Evolutionary conservation across 495 filamentous ascomycete genomes (phyloP), one percentile per base, ranked within the genome.

Genomic region (Beverwykella pulmonaria): DNA sequence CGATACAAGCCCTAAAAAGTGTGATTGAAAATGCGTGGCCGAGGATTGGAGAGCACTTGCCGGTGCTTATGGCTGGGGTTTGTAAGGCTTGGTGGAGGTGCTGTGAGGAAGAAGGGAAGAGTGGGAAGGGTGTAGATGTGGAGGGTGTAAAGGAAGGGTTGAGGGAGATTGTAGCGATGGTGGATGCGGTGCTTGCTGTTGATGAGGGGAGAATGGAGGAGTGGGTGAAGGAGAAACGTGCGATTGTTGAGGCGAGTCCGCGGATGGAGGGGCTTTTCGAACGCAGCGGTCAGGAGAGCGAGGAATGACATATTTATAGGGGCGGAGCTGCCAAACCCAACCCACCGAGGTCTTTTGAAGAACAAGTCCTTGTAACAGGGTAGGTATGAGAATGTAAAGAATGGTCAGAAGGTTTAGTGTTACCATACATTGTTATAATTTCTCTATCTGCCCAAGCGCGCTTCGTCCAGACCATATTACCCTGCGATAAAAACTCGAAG

Each of bases 11-110:
- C 0, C 59, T 92, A 27, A 82, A 87, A 53, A 76, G 76, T 0
- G 78, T 90, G 14, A 76, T 96, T n/a, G 64, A 83, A 23, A 88
- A 81, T 48, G 85, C 83, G n/a, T 93, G 94, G 86, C 87, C 90
- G 12, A 80, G 92, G 0, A 76, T 96, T 19, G 81, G 78, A 67
- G 71, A 73, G 46, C 88, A 88, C 79, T 79, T 84, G 26, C 86
- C 83, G n/a, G 90, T 93, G 73, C 76, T 95, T 17, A 63, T 96
- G 55, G 85, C 81, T 48, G 87, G 80, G 0, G 61, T 92, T 0
- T 91, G 69, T 86, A 4, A 83, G 85, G 69, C 66, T 87, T 50
- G 22, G 53, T 15, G 53, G 73, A 6, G 82, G 85, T 2, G 61
- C 69, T 15, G 50, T 47, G 7, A 32, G 48, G 15, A 25, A 44